These are phyloP conservation scores for Musa itinerans DNA, from an alignment of 176 grass and related monocot species.

Conservation along the genomic window DNA sequence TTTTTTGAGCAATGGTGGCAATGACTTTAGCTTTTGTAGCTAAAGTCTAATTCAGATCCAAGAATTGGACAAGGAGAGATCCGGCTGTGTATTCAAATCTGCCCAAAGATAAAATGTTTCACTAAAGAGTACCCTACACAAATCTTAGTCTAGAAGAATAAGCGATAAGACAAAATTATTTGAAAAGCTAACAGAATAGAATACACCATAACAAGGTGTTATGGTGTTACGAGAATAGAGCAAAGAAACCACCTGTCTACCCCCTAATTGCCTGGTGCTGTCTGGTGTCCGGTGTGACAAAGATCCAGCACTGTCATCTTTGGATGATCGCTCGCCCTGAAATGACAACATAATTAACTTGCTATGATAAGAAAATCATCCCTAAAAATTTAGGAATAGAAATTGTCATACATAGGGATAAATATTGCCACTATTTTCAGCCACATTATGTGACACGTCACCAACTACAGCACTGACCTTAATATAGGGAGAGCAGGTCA, in stretches of 20 bases:
- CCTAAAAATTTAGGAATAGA: neutral
- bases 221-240: neutral
- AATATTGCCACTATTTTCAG: conserved; percentile 3
- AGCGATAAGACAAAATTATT: neutral
- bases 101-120: too few relatives aligned
- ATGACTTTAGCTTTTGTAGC: too few relatives aligned
- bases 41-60: too few relatives aligned
- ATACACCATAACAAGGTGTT: too few relatives aligned
- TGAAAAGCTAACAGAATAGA: neutral
- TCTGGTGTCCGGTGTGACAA: conserved; percentile 20
- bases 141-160: too few relatives aligned
- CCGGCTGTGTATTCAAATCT: too few relatives aligned
- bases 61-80: too few relatives aligned
- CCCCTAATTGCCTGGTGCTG: conserved; percentile 19
- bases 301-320: conserved; percentile 24
- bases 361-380: conserved; percentile 4
- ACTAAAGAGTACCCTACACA: neutral
- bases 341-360: conserved; percentile 7
- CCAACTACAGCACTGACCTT: conserved; percentile 26
- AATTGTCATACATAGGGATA: neutral
- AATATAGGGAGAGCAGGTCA: conserved; percentile 48
- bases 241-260: conserved; percentile 39
- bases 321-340: conserved; percentile 35
- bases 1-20: too few relatives aligned
- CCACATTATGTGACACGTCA: neutral